These are phyloP conservation scores for Botrytis fragariae DNA, from an alignment of 2,329 filamentous ascomycete species.

Conservation along the genomic window DNA sequence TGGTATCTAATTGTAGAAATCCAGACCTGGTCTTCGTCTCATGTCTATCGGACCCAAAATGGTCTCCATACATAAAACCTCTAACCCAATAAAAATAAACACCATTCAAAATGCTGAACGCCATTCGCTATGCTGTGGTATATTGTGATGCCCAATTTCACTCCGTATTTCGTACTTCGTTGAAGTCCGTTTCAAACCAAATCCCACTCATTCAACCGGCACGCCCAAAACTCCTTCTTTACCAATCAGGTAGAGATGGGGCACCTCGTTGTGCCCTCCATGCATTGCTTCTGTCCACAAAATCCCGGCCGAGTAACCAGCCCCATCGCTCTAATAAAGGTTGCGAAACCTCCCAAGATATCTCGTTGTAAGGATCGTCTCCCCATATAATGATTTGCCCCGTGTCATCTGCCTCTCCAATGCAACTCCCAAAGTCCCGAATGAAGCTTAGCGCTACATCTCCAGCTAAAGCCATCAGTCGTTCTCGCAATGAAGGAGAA, in stretches of 20 bases:
- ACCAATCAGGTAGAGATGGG: constrained; percentile 40
- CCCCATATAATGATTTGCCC: constrained; percentile 46
- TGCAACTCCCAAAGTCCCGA: constrained; percentile 40
- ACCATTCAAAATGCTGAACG: background rate
- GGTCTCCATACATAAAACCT: background rate
- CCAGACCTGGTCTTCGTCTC: background rate
- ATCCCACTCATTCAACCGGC: background rate
- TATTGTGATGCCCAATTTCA: background rate
- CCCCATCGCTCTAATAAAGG: constrained; percentile 42
- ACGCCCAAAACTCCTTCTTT: background rate
- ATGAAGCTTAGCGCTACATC: constrained; percentile 43
- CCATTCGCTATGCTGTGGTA: constrained; percentile 17
- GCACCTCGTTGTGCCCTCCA: constrained; percentile 43
- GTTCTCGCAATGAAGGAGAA: constrained; percentile 42
- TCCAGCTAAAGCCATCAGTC: constrained; percentile 39
- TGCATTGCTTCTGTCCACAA: constrained; percentile 43
- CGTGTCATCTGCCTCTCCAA: constrained; percentile 40
- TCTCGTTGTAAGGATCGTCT: constrained; percentile 43
- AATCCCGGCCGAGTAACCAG: constrained; percentile 42
- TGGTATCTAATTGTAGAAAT: background rate
- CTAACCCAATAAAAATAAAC: background rate
- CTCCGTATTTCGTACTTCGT: background rate
- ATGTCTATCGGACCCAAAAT: background rate
- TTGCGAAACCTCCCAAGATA: constrained; percentile 45
- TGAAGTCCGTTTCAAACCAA: background rate